Base-by-base conservation (phyloP, 192 early-diverging fungal genomes). In the Funneliformis mosseae region DNA sequence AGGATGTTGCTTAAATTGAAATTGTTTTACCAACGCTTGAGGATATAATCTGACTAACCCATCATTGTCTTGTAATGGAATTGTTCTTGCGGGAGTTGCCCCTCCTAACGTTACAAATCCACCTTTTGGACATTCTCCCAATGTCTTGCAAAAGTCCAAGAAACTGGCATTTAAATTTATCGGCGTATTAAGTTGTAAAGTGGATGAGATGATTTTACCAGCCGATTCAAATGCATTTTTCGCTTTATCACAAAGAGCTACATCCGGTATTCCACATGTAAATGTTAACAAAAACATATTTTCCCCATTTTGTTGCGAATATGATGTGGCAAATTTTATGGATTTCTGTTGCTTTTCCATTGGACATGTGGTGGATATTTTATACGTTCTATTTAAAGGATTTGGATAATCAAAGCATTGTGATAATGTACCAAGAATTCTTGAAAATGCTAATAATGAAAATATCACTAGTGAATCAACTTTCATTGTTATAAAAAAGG, bases 11-110 rank as follows among this genome's bases (percentile, higher is more conserved):
- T 76, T 10, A 33, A 81, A 41, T 38, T 75, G 81, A 12, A 84
- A 82, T 28, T 87, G 86, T 67, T 87, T 87, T 21, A 87, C 59
- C 27, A 84, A 50, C 10, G 84, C 79, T 69, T 87, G 86, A n/a
- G 86, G 86, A 50, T 84, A 87, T 76, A 85, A 81, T 39, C 86
- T 23, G 18, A 74, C 80, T 60, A 84, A 70, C n/a, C 82, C 82
- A 61, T 87, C 86, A 9, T 68, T 46, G 46, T 87, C 86, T 9
- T 62, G 68, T 77, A 85, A 79, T 10, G 81, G 46, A 61, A 84
- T 81, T 11, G 84, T 83, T 43, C 83, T 75, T 16, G 86, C 67
- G 6, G 84, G 86, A 50, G 78, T 79, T 0, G 84, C 83, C 14
- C 81, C 80, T 27, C 86, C 85, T 70, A 70, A 70, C 9, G 28